Evolutionary conservation across 2,329 filamentous ascomycete species (phyloP).

Genomic region (Parastagonospora avenae): DNA sequence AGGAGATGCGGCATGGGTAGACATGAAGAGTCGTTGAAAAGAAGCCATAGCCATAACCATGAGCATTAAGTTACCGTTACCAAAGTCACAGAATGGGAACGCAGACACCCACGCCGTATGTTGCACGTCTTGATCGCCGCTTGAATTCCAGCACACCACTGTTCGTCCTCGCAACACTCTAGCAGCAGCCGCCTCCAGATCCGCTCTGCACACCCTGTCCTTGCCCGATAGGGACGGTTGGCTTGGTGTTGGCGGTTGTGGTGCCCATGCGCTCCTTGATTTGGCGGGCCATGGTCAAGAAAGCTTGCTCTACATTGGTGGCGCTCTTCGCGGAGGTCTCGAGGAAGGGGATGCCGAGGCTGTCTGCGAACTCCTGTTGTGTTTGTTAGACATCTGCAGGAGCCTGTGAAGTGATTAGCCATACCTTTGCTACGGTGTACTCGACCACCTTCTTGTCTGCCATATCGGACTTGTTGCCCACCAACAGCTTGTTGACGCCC

Average conservation of each 20-base stretch:
- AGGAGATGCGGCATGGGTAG: conserved; percentile 24
- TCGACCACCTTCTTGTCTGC: conserved; percentile 99
- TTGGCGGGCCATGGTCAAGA: conserved; percentile 99
- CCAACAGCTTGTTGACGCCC: conserved; percentile 98
- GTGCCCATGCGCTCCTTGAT: conserved; percentile 99
- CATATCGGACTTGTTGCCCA: conserved; percentile 99
- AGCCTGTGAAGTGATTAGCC: conserved; percentile 27
- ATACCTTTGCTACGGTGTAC: conserved; percentile 98
- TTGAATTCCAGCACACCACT: conserved; percentile 13
- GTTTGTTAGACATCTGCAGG: conserved; percentile 18
- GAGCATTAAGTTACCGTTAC: conserved; percentile 36
- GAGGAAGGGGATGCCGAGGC: conserved; percentile 97
- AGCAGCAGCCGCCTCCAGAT: conserved; percentile 88
- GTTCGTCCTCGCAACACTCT: conserved; percentile 50
- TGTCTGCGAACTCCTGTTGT: conserved; percentile 92
- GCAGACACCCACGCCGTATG: conserved; percentile 36
- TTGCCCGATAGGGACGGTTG: conserved; percentile 92
- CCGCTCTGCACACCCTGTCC: conserved; percentile 92
- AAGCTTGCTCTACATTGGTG: conserved; percentile 99
- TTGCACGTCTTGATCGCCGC: conserved; percentile 21
- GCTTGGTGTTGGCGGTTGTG: conserved; percentile 97
- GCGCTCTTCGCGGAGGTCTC: conserved; percentile 99
- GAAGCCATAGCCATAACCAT: conserved; percentile 31
- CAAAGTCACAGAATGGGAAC: conserved; percentile 24
- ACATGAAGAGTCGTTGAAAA: conserved; percentile 23